Conservation (phyloP, 768 basidiomycete genomes). For the Russula sp. region DNA sequence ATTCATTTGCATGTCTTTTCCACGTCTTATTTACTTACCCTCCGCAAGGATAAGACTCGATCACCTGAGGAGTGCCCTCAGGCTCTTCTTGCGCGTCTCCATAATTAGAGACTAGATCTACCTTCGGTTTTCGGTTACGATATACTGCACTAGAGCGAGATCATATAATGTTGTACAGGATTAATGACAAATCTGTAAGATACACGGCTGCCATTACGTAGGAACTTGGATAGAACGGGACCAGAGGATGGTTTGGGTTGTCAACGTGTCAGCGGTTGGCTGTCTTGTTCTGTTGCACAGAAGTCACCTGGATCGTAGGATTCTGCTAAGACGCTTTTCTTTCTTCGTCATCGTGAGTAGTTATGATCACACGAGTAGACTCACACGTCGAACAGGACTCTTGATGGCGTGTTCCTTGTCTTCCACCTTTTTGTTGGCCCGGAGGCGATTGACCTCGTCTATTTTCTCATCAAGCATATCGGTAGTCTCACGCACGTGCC, state of each 20-base stretch:
- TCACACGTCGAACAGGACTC: slow-evolving; percentile 20
- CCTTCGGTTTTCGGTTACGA: no score
- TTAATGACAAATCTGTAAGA: background rate
- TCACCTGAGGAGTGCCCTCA: slow-evolving; percentile 3
- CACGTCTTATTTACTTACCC: no score
- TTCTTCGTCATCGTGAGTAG: slow-evolving; percentile 5
- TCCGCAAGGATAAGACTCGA: slow-evolving; percentile 14
- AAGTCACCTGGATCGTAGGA: background rate
- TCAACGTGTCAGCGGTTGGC: background rate
- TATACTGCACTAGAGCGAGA: slow-evolving; percentile 10
- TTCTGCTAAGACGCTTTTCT: background rate
- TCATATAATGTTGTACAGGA: background rate
- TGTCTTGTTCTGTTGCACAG: background rate
- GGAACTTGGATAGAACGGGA: background rate
- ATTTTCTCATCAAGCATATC: slow-evolving; percentile 65
- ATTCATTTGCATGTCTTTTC: no score
- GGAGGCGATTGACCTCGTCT: slow-evolving; percentile 66
- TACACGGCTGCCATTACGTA: background rate
- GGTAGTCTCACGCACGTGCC: slow-evolving; percentile 56
- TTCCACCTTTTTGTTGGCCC: slow-evolving; percentile 63
- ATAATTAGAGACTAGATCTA: slow-evolving; percentile 9
- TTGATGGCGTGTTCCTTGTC: slow-evolving; percentile 39
- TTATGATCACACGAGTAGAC: background rate
- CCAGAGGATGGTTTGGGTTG: background rate
- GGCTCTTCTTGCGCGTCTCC: no score